Percentiles rank a stretch among this genome's conserved stretches.
Conservation (phyloP, 257 asterid species). For the Scutellaria minor region DNA sequence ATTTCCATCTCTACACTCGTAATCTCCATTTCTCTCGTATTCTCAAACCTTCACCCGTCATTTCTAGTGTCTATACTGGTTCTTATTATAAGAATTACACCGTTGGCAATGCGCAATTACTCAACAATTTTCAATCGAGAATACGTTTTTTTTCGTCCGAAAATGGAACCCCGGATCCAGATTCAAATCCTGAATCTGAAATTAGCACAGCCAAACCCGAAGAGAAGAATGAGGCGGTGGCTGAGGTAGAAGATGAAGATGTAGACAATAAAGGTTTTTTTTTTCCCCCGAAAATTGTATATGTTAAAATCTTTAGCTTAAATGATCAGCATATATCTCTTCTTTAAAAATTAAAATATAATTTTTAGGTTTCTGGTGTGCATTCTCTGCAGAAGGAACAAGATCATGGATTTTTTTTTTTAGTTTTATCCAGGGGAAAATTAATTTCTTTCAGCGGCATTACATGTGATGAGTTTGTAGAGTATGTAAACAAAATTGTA, state of each 20-base stretch:
- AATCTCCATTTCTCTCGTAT: slow-evolving; percentile 41
- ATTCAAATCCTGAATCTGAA: slow-evolving; percentile 35
- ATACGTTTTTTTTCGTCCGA: slow-evolving; percentile 63
- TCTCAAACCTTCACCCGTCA: slow-evolving; percentile 27
- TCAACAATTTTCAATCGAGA: slow-evolving; percentile 37
- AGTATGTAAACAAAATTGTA: background rate
- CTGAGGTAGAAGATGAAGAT: slow-evolving; percentile 58
- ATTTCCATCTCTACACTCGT: slow-evolving; percentile 50
- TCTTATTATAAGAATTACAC: background rate
- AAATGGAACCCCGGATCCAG: slow-evolving; percentile 44
- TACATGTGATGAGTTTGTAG: background rate
- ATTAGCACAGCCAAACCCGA: slow-evolving; percentile 32
- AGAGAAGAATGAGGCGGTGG: slow-evolving; percentile 41
- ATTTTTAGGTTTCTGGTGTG: background rate
- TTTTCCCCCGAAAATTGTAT: background rate
- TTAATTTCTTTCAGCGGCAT: background rate
- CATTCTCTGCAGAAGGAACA: background rate
- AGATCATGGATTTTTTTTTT: background rate
- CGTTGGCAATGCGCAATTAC: slow-evolving; percentile 29
- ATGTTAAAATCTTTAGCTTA: background rate
- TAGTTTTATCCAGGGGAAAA: background rate
- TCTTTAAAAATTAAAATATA: no score
- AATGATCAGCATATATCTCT: background rate
- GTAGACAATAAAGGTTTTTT: slow-evolving; percentile 66
- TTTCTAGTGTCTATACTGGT: slow-evolving; percentile 9